Evolutionary conservation across 176 grass and related monocot species (phyloP), one percentile per base, ranked within the genome.

Genomic region (Musa beccarii): DNA sequence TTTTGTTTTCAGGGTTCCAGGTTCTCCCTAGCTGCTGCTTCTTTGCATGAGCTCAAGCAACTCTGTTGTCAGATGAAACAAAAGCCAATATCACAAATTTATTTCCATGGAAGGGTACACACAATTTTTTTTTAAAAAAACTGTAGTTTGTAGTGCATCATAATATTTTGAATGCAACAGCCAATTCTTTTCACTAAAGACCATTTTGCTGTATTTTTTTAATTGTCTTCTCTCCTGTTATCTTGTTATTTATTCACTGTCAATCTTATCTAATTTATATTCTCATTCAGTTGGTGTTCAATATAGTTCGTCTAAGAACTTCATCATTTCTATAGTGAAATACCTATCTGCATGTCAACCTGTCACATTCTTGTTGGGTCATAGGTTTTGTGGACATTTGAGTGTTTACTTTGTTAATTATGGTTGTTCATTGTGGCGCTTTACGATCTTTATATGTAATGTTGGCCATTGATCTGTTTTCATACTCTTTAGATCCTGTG

Each of bases 21-120:
- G 79, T 96, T 96, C 86, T 92, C 93, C 62, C 69, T 92, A 81
- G 93, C 89, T 82, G 93, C 89, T 12, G 83, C 89, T 81, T 79
- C 87, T 84, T 88, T 96, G 75, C 85, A 92, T 89, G 89, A 96
- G 81, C 82, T 96, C 29, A 96, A 96, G 84, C 83, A 86, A 83
- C 76, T 88, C 49, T 88, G 89, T 70, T 81, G 71, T 68, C 83
- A 83, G 82, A 81, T 66, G 74, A 81, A 86, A 70, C 79, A 85
- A 77, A 79, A 63, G 63, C 82, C 83, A 74, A 73, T 73, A 67
- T 76, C 83, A 79, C 75, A 88, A 78, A 86, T 78, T 86, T 96
- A 90, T 86, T 92, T 92, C 54, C 77, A 90, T 72, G 86, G 85
- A 75, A 90, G 88, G 89, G 92, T 96, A 88, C 7, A 21, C 25